Evolutionary conservation across 768 basidiomycete genomes (phyloP), one percentile per base, ranked within the genome.

Genomic region (Boletus insuetus): DNA sequence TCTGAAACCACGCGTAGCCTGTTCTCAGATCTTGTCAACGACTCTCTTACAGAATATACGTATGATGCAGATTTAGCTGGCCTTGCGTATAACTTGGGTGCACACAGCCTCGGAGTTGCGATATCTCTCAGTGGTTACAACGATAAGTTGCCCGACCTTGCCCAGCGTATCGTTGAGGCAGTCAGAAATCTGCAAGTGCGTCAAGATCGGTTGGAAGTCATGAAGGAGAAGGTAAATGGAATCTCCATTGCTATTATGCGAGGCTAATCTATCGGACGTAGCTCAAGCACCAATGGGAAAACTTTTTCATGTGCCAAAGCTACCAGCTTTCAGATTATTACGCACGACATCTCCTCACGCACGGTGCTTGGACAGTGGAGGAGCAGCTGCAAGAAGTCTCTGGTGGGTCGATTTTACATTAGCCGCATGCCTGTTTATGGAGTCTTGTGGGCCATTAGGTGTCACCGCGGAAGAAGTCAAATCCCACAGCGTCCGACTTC

Each of bases 41-140:
- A 99, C 65, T 82, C 91, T 3, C 81, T 98, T 48, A 85, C 85
- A 7, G 97, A 99, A 72, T 94, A 89, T 62, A 77, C 91, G 0
- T 98, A 98, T 67, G 87, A 94, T 65, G 97, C 97, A 12, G 87
- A 90, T 40, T 81, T 98, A 24, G 97, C 96, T 14, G 94, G 94
- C 26, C 78, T 98, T 35, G 75, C 77, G 6, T 98, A 94, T 70
- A 79, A 74, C 58, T 79, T 95, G 56, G 72, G 79, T 24, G 75
- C 80, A 12, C 80, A 85, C 58, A 75, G 78, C 3, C 84, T 84
- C 13, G 90, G 91, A 2, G 68, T 97, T 46, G 81, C 76, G 40
- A 70, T 97, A 43, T 75, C 79, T 3, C 75, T 92, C 51, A 80
- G 77, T 44, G 97, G 97, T 7, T 98, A 97, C 74, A 95, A 94